These are phyloP conservation scores for Rhynchospora breviuscula DNA, from an alignment of 176 grass and related monocot species.

Conservation along the genomic window DNA sequence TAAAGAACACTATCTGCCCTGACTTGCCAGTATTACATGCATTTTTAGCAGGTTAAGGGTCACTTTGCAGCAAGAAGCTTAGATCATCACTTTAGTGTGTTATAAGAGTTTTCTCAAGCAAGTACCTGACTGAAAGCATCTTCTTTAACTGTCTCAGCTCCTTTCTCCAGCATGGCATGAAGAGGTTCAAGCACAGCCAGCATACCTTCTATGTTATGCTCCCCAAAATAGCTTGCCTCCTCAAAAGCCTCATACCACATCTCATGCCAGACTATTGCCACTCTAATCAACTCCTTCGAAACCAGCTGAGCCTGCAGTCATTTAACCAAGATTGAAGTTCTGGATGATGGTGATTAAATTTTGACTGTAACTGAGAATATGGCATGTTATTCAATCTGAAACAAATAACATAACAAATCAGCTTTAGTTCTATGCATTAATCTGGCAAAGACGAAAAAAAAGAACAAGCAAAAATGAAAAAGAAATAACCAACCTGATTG, in stretches of 20 bases:
- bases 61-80: not conserved
- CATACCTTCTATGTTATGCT: conserved; percentile 94
- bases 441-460: not conserved
- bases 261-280: conserved; percentile 98
- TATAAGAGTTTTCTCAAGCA: conserved; percentile 5
- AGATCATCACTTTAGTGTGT: not conserved
- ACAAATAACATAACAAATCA: conserved; percentile 15
- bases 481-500: conserved; percentile 50
- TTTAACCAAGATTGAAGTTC: conserved; percentile 14
- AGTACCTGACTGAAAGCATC: conserved; percentile 85
- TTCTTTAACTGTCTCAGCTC: conserved; percentile 74
- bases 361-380: not conserved
- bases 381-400: not conserved
- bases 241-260: conserved; percentile 99
- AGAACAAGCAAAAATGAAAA: not conserved
- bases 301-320: conserved; percentile 75
- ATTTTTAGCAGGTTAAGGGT: not conserved
- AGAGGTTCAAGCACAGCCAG: conserved; percentile 82
- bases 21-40: too few species aligned
- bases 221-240: conserved; percentile 99
- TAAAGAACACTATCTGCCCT: not conserved
- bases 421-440: conserved; percentile 4
- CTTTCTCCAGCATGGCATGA: conserved; percentile 84
- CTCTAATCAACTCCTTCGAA: conserved; percentile 91
- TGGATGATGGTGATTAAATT: not conserved